phyloP scores from a whole-genome alignment of 23 red algal genomes.

The Cyanidiococcus yangmingshanensis region DNA sequence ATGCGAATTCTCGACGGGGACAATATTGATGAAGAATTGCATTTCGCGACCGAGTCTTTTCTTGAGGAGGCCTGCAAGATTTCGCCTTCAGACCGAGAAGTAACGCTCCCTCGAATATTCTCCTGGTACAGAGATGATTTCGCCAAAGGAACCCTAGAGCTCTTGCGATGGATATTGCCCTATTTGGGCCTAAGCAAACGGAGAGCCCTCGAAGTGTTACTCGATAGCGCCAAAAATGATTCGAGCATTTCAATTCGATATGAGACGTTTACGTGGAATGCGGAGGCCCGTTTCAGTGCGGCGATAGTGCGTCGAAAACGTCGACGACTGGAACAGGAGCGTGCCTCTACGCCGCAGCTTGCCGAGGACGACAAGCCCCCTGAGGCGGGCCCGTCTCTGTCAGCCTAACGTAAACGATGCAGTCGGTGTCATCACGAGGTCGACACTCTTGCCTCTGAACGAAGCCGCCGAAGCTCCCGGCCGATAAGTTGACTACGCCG shows the following conservation, averaged over 20 bases:
- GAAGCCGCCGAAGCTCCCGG: constrained; percentile 5
- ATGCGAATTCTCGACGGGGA: constrained; percentile 95
- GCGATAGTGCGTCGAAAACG: constrained; percentile 85
- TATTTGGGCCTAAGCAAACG: constrained; percentile 54
- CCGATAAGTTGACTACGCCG: constrained; percentile 43
- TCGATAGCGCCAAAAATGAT: constrained; percentile 20
- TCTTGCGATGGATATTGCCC: constrained; percentile 59
- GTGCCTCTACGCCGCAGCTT: neutral
- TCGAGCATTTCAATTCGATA: constrained; percentile 38
- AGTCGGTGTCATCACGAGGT: neutral
- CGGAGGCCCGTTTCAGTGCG: constrained; percentile 77
- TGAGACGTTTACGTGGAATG: constrained; percentile 87
- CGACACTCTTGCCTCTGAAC: neutral
- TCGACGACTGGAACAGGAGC: constrained; percentile 51
- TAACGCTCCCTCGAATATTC: constrained; percentile 84
- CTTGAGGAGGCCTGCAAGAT: constrained; percentile 58
- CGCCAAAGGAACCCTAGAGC: constrained; percentile 27
- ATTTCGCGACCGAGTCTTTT: constrained; percentile 75
- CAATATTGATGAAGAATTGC: constrained; percentile 69
- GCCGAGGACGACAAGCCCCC: neutral
- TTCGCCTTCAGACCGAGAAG: constrained; percentile 30
- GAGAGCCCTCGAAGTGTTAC: constrained; percentile 35
- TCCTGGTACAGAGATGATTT: constrained; percentile 95
- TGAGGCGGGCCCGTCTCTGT: neutral
- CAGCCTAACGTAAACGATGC: neutral